Conservation (phyloP, 2,329 filamentous ascomycete genomes). For the Karstenula rhodostoma region DNA sequence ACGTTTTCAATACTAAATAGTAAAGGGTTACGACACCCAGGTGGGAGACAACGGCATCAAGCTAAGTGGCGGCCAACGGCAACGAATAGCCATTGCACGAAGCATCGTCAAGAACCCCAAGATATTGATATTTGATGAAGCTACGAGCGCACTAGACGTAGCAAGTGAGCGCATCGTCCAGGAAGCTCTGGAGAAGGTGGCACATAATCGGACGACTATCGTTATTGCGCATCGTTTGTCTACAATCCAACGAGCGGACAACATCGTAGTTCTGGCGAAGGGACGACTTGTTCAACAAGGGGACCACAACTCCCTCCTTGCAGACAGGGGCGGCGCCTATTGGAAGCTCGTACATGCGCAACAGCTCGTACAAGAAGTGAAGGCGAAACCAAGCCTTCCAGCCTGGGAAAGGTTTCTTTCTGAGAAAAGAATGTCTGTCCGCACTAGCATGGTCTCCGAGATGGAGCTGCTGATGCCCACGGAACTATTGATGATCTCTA, state of each 20-base stretch:
- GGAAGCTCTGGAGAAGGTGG: conserved; percentile 42
- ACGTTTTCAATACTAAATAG: conserved; percentile 58
- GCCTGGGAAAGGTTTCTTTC: conserved; percentile 1
- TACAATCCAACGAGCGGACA: conserved; percentile 73
- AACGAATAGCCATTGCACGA: conserved; percentile 58
- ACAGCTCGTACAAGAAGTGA: conserved; percentile 7
- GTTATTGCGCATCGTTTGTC: conserved; percentile 80
- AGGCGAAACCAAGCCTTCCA: not conserved
- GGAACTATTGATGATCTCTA: not conserved
- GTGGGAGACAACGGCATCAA: conserved; percentile 92
- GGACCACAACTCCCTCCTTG: conserved; percentile 73
- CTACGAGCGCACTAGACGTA: conserved; percentile 41
- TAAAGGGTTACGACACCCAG: conserved; percentile 83
- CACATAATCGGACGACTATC: conserved; percentile 64
- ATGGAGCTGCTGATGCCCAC: not conserved
- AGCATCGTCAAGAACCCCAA: conserved; percentile 51
- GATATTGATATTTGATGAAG: conserved; percentile 51
- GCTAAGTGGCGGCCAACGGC: conserved; percentile 91
- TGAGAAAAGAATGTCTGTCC: conserved; percentile 6
- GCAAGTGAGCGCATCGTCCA: conserved; percentile 50
- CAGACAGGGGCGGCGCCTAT: conserved; percentile 66
- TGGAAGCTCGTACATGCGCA: conserved; percentile 65
- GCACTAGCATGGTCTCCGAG: conserved; percentile 12
- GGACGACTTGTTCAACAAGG: conserved; percentile 75
- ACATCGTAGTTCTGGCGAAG: conserved; percentile 74